These are phyloP conservation scores for Starmerella ratchasimensis DNA, from an alignment of 805 yeast genomes.

Conservation along the genomic window DNA sequence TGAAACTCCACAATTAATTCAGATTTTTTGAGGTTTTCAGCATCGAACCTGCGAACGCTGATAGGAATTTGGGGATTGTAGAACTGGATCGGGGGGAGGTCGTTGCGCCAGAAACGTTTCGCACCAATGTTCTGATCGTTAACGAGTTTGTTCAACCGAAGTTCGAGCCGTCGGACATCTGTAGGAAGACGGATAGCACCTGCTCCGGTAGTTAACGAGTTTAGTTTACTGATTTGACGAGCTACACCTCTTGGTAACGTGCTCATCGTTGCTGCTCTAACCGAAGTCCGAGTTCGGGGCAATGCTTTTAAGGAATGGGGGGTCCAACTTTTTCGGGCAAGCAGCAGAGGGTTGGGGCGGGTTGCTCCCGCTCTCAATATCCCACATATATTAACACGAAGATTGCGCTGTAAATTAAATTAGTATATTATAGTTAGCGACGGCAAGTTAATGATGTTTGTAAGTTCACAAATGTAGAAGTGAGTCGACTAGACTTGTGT, in stretches of 20 bases:
- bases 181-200: constrained; percentile 24
- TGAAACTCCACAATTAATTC: constrained; percentile 31
- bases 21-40: constrained; percentile 31
- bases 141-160: constrained; percentile 18
- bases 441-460: no score
- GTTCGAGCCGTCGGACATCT: constrained; percentile 18
- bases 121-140: constrained; percentile 17
- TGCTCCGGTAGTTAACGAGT: constrained; percentile 22
- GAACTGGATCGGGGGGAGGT: constrained; percentile 64
- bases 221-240: constrained; percentile 21
- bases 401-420: no score
- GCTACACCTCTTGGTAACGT: constrained; percentile 21
- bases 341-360: no score
- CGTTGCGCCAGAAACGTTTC: constrained; percentile 58
- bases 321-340: no score
- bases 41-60: constrained; percentile 43
- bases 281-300: no score
- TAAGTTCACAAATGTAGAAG: no score
- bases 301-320: no score
- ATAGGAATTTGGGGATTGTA: constrained; percentile 65
- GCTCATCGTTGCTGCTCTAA: neutral
- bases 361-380: no score
- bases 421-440: no score
- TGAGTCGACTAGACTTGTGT: no score
- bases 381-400: no score